Evolutionary conservation across 2,329 filamentous ascomycete species (phyloP).

Genomic region (Hypoxylon sp.): DNA sequence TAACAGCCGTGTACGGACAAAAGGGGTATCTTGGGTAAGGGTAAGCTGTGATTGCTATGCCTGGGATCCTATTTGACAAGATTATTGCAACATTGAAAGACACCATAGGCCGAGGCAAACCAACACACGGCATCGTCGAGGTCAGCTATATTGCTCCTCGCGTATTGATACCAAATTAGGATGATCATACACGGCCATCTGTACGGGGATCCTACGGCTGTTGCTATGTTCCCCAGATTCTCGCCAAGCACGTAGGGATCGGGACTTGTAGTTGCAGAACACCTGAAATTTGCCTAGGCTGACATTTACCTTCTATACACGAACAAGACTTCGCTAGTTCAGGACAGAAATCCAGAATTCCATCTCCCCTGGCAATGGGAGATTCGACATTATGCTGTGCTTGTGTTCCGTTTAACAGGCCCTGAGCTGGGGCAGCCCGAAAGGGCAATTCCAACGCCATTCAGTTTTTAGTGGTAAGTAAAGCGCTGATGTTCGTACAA

Average conservation of each 20-base stretch:
- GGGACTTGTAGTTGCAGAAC: background rate
- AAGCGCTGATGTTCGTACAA: no score
- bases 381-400: no score
- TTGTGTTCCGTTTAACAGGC: no score
- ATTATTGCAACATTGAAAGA: background rate
- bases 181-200: background rate
- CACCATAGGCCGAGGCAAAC: background rate
- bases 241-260: background rate
- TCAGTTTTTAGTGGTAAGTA: no score
- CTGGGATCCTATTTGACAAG: background rate
- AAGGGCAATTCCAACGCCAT: no score
- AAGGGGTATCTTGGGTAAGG: background rate
- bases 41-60: background rate
- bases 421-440: no score
- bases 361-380: no score
- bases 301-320: background rate
- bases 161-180: conserved; percentile 16
- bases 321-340: background rate
- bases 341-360: no score
- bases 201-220: background rate
- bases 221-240: background rate
- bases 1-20: background rate
- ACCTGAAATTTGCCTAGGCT: no score
- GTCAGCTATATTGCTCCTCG: conserved; percentile 4
- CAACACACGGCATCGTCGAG: background rate